Percentiles rank a stretch among this genome's conserved stretches.
Conservation (phyloP, 345 rosid genomes). For the Erodium maritimum region DNA sequence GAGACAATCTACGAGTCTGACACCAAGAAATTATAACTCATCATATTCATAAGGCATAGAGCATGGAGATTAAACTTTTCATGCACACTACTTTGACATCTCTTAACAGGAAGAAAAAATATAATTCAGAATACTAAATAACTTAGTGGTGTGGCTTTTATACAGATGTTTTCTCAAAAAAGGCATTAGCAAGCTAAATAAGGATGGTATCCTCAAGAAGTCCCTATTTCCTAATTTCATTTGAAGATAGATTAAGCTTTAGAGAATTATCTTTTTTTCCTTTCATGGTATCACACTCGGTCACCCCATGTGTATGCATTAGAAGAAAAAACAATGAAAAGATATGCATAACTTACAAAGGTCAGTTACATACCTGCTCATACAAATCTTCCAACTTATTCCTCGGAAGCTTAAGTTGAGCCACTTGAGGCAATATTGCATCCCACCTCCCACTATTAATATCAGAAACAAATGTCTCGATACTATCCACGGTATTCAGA, state of each 20-base stretch:
- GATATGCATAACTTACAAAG: neutral
- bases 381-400: constrained; percentile 82
- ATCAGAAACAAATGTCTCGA: constrained; percentile 86
- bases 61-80: neutral
- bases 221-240: too few relatives aligned
- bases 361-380: constrained; percentile 50
- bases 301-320: neutral
- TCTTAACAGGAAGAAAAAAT: too few relatives aligned
- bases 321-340: neutral
- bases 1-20: neutral
- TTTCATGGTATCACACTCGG: neutral
- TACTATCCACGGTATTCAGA: constrained; percentile 82
- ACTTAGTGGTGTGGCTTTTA: too few relatives aligned
- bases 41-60: neutral
- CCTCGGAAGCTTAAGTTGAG: constrained; percentile 92
- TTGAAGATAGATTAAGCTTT: too few relatives aligned
- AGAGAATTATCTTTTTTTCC: neutral
- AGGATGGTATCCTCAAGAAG: too few relatives aligned
- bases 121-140: too few relatives aligned
- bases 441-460: constrained; percentile 92
- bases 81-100: neutral
- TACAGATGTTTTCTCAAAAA: too few relatives aligned
- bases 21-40: neutral
- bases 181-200: too few relatives aligned
- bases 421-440: constrained; percentile 79